Conservation (phyloP, 176 grass and related monocot species). For the Paspalum notatum region DNA sequence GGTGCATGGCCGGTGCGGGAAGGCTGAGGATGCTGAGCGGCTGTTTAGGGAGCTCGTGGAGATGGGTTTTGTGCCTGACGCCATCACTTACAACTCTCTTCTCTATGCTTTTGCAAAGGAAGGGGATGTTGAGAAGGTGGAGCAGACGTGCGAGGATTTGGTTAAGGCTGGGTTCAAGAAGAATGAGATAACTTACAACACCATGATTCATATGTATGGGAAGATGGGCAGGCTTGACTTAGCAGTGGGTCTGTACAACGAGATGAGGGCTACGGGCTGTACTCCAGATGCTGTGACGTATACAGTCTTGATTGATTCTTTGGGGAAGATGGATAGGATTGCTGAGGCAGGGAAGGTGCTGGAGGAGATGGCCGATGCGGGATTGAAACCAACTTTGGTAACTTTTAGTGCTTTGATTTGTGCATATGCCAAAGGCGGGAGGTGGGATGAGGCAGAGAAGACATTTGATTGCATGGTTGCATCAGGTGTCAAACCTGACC, state of each 20-base stretch:
- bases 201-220: conserved; percentile 93
- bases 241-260: conserved; percentile 71
- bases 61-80: conserved; percentile 82
- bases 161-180: conserved; percentile 78
- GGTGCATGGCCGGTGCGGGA: conserved; percentile 69
- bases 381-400: conserved; percentile 75
- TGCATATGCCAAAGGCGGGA: conserved; percentile 85
- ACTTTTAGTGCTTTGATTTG: conserved; percentile 91
- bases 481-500: conserved; percentile 80
- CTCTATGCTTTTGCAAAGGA: conserved; percentile 78
- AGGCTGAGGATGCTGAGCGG: conserved; percentile 52
- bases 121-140: conserved; percentile 66
- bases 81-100: conserved; percentile 86
- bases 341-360: conserved; percentile 77
- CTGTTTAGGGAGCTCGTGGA: conserved; percentile 68
- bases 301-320: conserved; percentile 82
- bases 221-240: conserved; percentile 75
- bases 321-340: conserved; percentile 86
- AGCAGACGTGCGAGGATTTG: conserved; percentile 75
- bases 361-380: conserved; percentile 71
- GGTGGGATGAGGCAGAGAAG: conserved; percentile 56
- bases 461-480: conserved; percentile 73
- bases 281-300: conserved; percentile 88
- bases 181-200: conserved; percentile 93
- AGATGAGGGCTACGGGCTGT: conserved; percentile 78